Base-by-base conservation (phyloP, 179 eudicot genomes). In the Camellia oleifera region DNA sequence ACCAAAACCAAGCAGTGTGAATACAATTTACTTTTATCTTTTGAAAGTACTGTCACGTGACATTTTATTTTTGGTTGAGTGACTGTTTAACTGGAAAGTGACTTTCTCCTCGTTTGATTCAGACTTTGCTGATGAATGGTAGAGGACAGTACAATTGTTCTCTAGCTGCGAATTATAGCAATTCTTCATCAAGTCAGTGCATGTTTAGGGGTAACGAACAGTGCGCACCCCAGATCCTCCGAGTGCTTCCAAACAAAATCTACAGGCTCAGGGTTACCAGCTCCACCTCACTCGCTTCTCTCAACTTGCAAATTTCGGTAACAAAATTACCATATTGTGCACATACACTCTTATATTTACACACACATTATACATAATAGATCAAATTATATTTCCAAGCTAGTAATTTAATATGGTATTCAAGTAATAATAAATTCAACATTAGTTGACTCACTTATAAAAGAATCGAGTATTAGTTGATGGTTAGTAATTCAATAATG, bases 61-160 rank as follows among this genome's bases (percentile, higher is more conserved):
- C 14, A 12, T 14, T 56, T 44, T 1, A 1, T 7, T 69, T 32
- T 32, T 32, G 40, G 40, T 32, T 32, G 40, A 32, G 40, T 32
- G 40, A 32, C 40, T 32, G 40, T 32, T 32, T 32, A 1, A 32
- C 40, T 32, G 40, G 1, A 32, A 32, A 32, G 40, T 32, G 40
- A 32, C 40, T 0, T 4, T 58, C 10, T 1, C 48, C 40, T 68
- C 46, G 42, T 9, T 54, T 32, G 40, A 32, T 82, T 8, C 82
- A 94, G 98, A 85, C 84, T 18, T 69, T 94, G 84, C 73, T 94
- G 78, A 83, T 94, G 1, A 93, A 94, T 65, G 98, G 97, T n/a
- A 90, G 94, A 88, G 98, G 98, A 5, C 97, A 93, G 65, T 93
- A 74, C 83, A 92, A 90, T 78, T 94, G 96, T 81, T 90, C 98